Percentiles rank a stretch among this genome's conserved stretches.
Evolutionary conservation across 2,329 filamentous ascomycete species (phyloP).

Genomic region (Camptophora hylomeconis): DNA sequence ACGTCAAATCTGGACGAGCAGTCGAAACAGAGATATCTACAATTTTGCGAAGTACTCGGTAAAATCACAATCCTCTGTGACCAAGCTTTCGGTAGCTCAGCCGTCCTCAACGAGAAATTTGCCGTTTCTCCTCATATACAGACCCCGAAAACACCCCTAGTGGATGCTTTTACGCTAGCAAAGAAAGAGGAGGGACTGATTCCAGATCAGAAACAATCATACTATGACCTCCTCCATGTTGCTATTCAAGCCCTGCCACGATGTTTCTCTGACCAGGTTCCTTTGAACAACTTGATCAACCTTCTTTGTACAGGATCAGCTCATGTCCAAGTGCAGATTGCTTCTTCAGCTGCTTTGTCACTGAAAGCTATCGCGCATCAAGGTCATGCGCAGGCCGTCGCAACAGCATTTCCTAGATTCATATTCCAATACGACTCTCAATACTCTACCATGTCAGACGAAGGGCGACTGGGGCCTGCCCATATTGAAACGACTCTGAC

Average conservation of each 20-base stretch:
- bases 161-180: slow-evolving; percentile 84
- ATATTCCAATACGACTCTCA: slow-evolving; percentile 98
- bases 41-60: slow-evolving; percentile 88
- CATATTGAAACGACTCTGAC: slow-evolving; percentile 91
- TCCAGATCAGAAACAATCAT: slow-evolving; percentile 78
- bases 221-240: slow-evolving; percentile 90
- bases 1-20: slow-evolving; percentile 55
- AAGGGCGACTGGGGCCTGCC: slow-evolving; percentile 82
- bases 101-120: slow-evolving; percentile 90
- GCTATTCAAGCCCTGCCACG: slow-evolving; percentile 89
- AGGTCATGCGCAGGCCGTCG: slow-evolving; percentile 85
- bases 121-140: slow-evolving; percentile 41
- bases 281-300: slow-evolving; percentile 88
- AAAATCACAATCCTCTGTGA: slow-evolving; percentile 96
- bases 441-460: slow-evolving; percentile 95
- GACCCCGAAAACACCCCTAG: slow-evolving; percentile 81
- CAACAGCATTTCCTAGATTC: slow-evolving; percentile 89
- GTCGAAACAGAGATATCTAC: slow-evolving; percentile 71
- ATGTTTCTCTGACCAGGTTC: slow-evolving; percentile 82
- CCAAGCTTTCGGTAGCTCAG: slow-evolving; percentile 92
- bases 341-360: slow-evolving; percentile 79
- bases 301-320: slow-evolving; percentile 91
- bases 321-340: slow-evolving; percentile 86
- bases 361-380: slow-evolving; percentile 91
- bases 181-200: slow-evolving; percentile 67